Conservation (phyloP, 345 rosid genomes). For the Carallia pectinifolia region DNA sequence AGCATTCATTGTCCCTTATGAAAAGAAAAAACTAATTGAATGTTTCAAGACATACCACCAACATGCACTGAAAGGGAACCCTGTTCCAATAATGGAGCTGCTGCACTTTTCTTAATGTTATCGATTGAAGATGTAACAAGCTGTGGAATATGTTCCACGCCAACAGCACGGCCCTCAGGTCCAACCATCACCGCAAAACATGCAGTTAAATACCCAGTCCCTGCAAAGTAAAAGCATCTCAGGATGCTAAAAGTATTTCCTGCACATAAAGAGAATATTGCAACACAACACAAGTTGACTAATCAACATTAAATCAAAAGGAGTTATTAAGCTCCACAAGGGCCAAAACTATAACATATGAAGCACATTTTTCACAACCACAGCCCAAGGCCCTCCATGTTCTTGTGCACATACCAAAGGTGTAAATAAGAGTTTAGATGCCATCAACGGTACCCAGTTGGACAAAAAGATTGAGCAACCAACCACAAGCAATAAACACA, state of each 20-base stretch:
- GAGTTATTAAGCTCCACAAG: background rate
- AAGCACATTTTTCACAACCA: too few species aligned
- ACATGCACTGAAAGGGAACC: conserved; percentile 76
- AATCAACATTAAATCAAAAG: background rate
- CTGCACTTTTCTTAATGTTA: conserved; percentile 71
- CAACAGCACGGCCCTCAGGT: conserved; percentile 73
- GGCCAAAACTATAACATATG: background rate
- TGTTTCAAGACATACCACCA: conserved; percentile 59
- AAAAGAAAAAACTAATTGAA: background rate
- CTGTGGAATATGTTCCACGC: conserved; percentile 92
- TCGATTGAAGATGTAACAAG: conserved; percentile 61
- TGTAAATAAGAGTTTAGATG: too few species aligned
- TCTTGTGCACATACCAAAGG: too few species aligned
- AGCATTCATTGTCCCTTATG: background rate
- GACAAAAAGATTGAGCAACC: background rate
- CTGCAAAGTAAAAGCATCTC: conserved; percentile 32
- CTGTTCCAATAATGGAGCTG: conserved; percentile 61
- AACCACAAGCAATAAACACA: background rate
- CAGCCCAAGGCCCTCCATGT: too few species aligned
- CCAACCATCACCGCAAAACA: conserved; percentile 96
- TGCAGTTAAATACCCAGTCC: conserved; percentile 94
- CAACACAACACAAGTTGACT: background rate
- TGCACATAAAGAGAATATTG: background rate
- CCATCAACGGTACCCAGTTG: background rate
- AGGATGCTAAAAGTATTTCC: background rate